Conservation (phyloP, 257 asterid genomes). For the Salvia splendens region DNA sequence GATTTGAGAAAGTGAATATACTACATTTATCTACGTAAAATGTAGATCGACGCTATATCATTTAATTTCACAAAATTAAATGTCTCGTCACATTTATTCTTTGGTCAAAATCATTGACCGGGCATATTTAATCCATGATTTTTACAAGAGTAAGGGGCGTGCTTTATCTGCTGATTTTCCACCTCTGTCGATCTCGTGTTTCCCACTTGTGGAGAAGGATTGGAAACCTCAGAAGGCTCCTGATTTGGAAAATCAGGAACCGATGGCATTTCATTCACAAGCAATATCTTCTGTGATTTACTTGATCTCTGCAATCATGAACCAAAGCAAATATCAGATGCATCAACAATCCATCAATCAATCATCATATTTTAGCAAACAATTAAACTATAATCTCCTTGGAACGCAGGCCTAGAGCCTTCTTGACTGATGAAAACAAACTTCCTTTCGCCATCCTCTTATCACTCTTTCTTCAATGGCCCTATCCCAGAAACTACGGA, state of each 20-base stretch:
- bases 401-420: constrained; percentile 69
- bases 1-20: no score
- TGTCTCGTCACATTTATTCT: no score
- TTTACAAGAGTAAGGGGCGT: constrained; percentile 46
- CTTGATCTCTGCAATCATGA: constrained; percentile 48
- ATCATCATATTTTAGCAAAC: neutral
- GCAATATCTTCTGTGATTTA: constrained; percentile 52
- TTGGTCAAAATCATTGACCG: no score
- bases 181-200: constrained; percentile 45
- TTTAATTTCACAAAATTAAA: no score
- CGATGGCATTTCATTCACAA: constrained; percentile 46
- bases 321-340: neutral
- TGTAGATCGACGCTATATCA: no score
- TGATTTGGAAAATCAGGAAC: constrained; percentile 38
- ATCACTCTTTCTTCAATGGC: constrained; percentile 23
- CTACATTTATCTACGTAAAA: no score
- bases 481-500: constrained; percentile 27
- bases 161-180: constrained; percentile 52
- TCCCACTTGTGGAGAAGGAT: constrained; percentile 52
- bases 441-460: constrained; percentile 69
- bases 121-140: no score
- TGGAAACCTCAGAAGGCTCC: constrained; percentile 44
- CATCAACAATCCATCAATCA: neutral
- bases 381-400: constrained; percentile 40
- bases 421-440: constrained; percentile 88